Percentiles rank a stretch among this genome's conserved stretches.
These are phyloP conservation scores for Exsudoporus floridanus DNA, from an alignment of 1,284 basidiomycete species.

Conservation along the genomic window DNA sequence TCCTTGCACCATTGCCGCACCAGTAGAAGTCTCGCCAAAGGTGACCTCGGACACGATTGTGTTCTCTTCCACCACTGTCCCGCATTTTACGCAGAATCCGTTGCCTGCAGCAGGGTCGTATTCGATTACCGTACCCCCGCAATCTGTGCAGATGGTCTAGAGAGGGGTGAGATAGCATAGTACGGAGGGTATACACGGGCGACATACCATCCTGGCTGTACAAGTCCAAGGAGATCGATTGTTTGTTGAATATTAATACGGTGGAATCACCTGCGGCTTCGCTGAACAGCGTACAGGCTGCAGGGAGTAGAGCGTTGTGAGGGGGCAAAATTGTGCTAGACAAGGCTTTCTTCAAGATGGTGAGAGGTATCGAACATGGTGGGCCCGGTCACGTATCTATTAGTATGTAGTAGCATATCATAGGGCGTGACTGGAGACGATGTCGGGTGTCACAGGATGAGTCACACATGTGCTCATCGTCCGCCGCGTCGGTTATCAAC, in stretches of 20 bases:
- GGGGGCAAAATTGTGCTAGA: background rate
- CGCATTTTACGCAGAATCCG: conserved; percentile 82
- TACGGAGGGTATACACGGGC: background rate
- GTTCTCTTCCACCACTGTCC: conserved; percentile 91
- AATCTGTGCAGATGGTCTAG: conserved; percentile 61
- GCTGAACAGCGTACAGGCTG: background rate
- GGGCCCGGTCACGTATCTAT: too few relatives aligned
- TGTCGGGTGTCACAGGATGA: conserved; percentile 5
- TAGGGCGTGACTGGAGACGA: background rate
- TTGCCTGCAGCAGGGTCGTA: conserved; percentile 80
- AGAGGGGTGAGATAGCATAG: background rate
- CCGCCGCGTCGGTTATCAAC: too few relatives aligned
- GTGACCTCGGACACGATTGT: conserved; percentile 92
- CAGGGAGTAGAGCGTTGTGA: background rate
- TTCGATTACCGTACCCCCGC: conserved; percentile 78
- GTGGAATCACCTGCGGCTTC: background rate
- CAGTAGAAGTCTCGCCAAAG: conserved; percentile 90
- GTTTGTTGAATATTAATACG: background rate
- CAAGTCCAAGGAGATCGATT: background rate
- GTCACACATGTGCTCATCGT: conserved; percentile 14
- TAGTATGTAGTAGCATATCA: background rate
- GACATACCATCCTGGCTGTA: conserved; percentile 23
- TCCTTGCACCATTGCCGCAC: conserved; percentile 94
- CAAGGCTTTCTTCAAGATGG: background rate
- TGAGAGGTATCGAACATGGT: background rate